Percentiles rank a stretch among this genome's conserved stretches.
Conservation (phyloP, 1,139 yeast species). For the Candida labiduridarum region DNA sequence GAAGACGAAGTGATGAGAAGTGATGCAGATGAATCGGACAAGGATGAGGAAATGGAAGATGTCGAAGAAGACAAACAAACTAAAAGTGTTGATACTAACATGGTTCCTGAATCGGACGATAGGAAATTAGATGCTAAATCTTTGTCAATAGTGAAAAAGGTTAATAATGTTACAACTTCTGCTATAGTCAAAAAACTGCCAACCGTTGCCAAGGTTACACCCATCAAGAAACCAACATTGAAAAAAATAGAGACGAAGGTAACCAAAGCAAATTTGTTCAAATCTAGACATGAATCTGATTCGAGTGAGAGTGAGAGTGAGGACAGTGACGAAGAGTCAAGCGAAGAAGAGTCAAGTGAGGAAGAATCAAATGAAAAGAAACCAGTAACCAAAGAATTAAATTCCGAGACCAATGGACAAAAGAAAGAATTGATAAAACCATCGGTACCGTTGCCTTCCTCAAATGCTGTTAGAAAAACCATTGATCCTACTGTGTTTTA, state of each 20-base stretch:
- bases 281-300: conserved; percentile 1
- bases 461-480: neutral
- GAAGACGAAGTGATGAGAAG: neutral
- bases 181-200: neutral
- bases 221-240: neutral
- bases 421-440: neutral
- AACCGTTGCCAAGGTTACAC: neutral
- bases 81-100: neutral
- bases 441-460: neutral
- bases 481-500: neutral
- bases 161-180: neutral
- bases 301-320: conserved; percentile 5
- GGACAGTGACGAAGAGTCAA: neutral
- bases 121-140: neutral
- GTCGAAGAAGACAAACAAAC: neutral
- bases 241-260: too few species aligned
- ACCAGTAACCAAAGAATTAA: neutral
- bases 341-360: conserved; percentile 2
- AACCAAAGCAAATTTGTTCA: neutral
- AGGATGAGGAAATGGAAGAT: neutral
- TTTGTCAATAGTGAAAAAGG: neutral
- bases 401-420: neutral
- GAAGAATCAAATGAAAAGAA: conserved; percentile 9
- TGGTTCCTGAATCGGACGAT: neutral
- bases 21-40: neutral